Conservation (phyloP, 2,329 filamentous ascomycete species). For the Hymenotorrendiella dingleyae region DNA sequence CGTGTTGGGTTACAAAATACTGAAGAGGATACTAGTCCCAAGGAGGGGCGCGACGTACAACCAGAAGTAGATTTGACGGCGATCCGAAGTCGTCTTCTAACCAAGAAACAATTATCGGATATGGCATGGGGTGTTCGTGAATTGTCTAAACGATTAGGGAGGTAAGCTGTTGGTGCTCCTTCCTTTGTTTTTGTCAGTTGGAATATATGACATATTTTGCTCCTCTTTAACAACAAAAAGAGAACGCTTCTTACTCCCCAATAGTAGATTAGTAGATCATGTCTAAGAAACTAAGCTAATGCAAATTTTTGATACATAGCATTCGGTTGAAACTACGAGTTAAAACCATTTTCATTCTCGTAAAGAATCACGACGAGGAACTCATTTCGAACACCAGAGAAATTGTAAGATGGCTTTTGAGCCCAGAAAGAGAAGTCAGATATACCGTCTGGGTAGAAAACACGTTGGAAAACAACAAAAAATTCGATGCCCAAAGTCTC, state of each 20-base stretch:
- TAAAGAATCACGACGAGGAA: conserved; percentile 82
- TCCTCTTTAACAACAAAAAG: too few relatives aligned
- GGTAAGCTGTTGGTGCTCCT: too few relatives aligned
- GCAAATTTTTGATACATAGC: too few relatives aligned
- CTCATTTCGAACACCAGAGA: conserved; percentile 73
- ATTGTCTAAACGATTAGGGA: conserved; percentile 78
- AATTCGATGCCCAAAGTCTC: conserved; percentile 68
- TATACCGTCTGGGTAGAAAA: conserved; percentile 84
- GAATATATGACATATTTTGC: too few relatives aligned
- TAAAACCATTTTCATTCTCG: conserved; percentile 77
- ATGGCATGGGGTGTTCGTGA: conserved; percentile 97
- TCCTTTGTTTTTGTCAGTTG: too few relatives aligned
- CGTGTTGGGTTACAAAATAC: conserved; percentile 12
- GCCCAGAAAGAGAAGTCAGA: conserved; percentile 55
- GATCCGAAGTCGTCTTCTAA: conserved; percentile 66
- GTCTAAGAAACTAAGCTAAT: too few relatives aligned
- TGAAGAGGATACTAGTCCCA: conserved; percentile 9
- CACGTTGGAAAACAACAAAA: conserved; percentile 61
- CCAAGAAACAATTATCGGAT: conserved; percentile 89
- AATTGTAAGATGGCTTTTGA: conserved; percentile 74
- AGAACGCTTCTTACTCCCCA: too few relatives aligned
- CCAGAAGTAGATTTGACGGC: conserved; percentile 14
- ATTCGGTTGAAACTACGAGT: conserved; percentile 79
- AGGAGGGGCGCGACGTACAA: conserved; percentile 1
- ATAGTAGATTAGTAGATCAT: too few relatives aligned